Evolutionary conservation across 2,329 filamentous ascomycete genomes (phyloP), one percentile per base, ranked within the genome.

Genomic region (Pseudogymnoascus sp.): DNA sequence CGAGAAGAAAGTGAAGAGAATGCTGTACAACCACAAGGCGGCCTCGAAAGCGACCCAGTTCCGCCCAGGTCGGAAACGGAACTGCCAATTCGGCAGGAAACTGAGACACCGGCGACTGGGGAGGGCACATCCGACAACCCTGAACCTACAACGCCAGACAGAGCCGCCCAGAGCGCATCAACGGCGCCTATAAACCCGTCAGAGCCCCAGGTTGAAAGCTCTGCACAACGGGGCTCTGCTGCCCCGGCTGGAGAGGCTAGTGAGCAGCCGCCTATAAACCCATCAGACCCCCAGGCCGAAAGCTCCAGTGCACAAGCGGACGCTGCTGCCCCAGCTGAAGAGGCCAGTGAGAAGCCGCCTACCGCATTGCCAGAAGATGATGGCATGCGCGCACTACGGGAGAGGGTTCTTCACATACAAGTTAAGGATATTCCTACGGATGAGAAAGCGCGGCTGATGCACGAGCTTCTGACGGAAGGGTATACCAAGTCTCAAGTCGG

Each of bases 381-480:
- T 78, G 90, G 90, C 50, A 92, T 91, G 87, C 79, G 82, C 16
- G 75, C 77, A 62, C 74, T 93, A 69, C 81, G 90, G 69, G 80
- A 77, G 66, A 84, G 84, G 66, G 91, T 94, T 67, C 80, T 88
- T 64, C 78, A 78, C 21, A 88, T 93, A 65, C 88, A 91, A 72
- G 78, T 82, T 25, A 80, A 80, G 67, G 78, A 84, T 23, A 78
- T 86, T 59, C 74, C 82, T 3, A 78, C 80, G 47, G 73, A 79
- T 5, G 85, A 90, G 64, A 92, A 92, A 75, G 90, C 90, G 23
- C 82, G 80, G 65, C 77, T 87, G 69, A 86, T 93, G 74, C 90
- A 93, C 73, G 79, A 82, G 50, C 73, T 90, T 63, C 80, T 93
- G 73, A 86, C 85, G 62, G 87, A 91, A 71, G 82, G 83, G 40